phyloP scores from a whole-genome alignment of 805 yeast genomes.

The Sungouiella thailandica region DNA sequence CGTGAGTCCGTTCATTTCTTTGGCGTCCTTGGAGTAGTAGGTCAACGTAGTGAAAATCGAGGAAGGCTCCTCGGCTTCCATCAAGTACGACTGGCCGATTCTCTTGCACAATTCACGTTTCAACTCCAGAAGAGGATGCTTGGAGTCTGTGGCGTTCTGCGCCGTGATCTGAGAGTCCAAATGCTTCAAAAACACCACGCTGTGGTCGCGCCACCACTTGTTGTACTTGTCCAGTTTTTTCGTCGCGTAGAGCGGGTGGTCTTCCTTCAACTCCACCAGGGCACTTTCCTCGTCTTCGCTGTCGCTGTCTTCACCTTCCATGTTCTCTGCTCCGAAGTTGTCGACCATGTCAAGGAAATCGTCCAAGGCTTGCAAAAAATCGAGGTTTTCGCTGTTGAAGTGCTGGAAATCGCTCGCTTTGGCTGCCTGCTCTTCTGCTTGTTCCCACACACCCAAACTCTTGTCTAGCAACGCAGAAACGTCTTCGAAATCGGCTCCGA shows the following conservation, averaged over 20 bases:
- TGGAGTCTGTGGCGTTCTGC: slow-evolving; percentile 8
- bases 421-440: slow-evolving; percentile 32
- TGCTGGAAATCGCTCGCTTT: slow-evolving; percentile 21
- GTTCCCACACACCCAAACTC: slow-evolving; percentile 43
- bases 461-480: slow-evolving; percentile 40
- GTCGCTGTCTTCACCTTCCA: slow-evolving; percentile 50
- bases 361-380: slow-evolving; percentile 54
- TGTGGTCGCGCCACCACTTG: slow-evolving; percentile 52
- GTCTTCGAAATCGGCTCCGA: slow-evolving; percentile 21
- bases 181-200: slow-evolving; percentile 26
- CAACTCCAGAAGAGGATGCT: slow-evolving; percentile 17
- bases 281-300: slow-evolving; percentile 45
- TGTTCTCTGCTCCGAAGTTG: slow-evolving; percentile 54
- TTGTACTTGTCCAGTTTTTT: slow-evolving; percentile 41
- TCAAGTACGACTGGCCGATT: slow-evolving; percentile 59
- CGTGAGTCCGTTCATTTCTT: slow-evolving; percentile 32
- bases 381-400: slow-evolving; percentile 41
- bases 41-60: slow-evolving; percentile 49
- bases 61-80: slow-evolving; percentile 61
- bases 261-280: slow-evolving; percentile 32
- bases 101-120: slow-evolving; percentile 41
- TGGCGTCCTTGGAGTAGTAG: slow-evolving; percentile 41
- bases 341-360: slow-evolving; percentile 65
- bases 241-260: slow-evolving; percentile 53
- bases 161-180: slow-evolving; percentile 20